A percentile compares a stretch with the other conserved stretches of the same genome.
Conservation (phyloP, 805 yeast genomes). For the Candida coquimbonensis region DNA sequence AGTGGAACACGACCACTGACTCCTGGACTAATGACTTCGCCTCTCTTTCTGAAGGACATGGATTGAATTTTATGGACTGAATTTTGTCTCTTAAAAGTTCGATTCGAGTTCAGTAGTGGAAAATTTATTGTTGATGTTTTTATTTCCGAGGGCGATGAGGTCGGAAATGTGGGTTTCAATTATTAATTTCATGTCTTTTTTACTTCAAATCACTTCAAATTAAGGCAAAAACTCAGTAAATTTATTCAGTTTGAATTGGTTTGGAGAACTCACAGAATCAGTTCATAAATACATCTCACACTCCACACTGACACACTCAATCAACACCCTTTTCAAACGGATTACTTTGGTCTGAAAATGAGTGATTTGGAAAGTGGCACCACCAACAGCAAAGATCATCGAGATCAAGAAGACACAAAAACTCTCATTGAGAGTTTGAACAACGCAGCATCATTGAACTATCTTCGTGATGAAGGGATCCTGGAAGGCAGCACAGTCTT, state of each 20-base stretch:
- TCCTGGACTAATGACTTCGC: conserved; percentile 34
- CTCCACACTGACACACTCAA: no score
- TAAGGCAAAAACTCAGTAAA: no score
- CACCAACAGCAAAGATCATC: not conserved
- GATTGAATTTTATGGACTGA: not conserved
- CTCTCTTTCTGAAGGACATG: conserved; percentile 57
- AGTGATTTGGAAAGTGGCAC: conserved; percentile 8
- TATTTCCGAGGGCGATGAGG: not conserved
- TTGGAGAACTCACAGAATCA: no score
- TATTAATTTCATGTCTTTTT: no score
- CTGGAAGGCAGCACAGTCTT: conserved; percentile 22
- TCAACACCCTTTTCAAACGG: not conserved
- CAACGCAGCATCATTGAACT: conserved; percentile 16
- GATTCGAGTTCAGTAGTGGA: no score
- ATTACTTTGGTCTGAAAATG: conserved; percentile 3
- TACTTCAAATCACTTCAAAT: no score
- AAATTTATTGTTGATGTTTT: no score
- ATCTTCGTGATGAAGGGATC: conserved; percentile 20
- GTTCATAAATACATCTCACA: no score
- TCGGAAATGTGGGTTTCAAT: no score
- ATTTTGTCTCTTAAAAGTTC: not conserved
- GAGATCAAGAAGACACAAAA: conserved; percentile 10
- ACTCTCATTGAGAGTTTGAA: conserved; percentile 12
- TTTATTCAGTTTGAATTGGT: no score
- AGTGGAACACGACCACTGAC: conserved; percentile 12